Evolutionary conservation across 352 stramenopile species (phyloP), one percentile per base, ranked within the genome.

Genomic region (Phytopythium ostracodes): DNA sequence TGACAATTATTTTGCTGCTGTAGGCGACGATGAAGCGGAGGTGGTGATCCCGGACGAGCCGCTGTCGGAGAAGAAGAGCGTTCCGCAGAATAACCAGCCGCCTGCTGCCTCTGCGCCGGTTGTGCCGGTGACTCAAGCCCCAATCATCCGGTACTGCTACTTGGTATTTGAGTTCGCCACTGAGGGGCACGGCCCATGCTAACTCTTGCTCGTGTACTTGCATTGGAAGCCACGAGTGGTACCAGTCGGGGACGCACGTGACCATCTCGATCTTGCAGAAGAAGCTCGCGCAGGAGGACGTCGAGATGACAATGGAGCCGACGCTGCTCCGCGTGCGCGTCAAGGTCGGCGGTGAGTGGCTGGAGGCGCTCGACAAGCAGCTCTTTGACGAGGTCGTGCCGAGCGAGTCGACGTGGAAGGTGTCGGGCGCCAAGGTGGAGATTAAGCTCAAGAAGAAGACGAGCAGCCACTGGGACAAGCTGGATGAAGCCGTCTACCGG

Each of bases 211-310:
- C 33, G 12, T 58, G 52, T 31, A 18, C 42, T 29, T 53, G 42
- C 29, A 10, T 20, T 44, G 35, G 64, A 58, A 90, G 84, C 7
- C 75, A 96, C 73, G 87, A 96, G 6, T 96, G 87, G 87, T 96
- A 96, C 66, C 88, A 96, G 67, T 94, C 86, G 17, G 52, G 22
- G 0, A 84, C 82, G 8, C 74, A 94, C 54, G 87, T 96, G 62
- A 93, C 81, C 12, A 73, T 96, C 14, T 92, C 84, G 24, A 72
- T 96, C 29, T 74, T 96, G 3, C 84, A 92, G 63, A 96, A 96
- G 77, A 85, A 91, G 47, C 71, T 94, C 18, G 44, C 64, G 40
- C 65, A 74, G 36, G 82, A 89, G 8, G 78, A 96, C 40, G 85
- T 91, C 0, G 55, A 77, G 25, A 73, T 92, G 24, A 59, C 64